Base-by-base conservation (phyloP, 192 early-diverging fungal genomes). In the Coemansia sp. region DNA sequence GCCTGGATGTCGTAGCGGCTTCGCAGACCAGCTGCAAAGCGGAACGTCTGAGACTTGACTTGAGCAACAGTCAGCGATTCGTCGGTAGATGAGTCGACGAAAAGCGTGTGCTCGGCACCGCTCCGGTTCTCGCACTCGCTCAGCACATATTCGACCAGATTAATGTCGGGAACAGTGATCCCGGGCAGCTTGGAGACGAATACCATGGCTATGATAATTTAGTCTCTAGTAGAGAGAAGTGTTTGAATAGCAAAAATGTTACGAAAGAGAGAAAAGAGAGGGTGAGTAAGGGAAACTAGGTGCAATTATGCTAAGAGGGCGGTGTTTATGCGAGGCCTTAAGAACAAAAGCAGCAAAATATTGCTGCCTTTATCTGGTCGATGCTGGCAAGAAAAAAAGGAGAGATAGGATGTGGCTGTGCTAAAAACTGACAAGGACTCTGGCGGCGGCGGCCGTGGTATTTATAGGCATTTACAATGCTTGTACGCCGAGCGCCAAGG, bases 1-100 rank as follows among this genome's bases (percentile, higher is more conserved):
- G 85, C 82, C 7, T 84, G 74, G 60, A 94, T 81, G 4, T 86
- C 86, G 9, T 86, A 65, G 35, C 19, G 71, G 53, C 62, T 61
- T 9, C 58, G 72, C 62, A 83, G 62, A 26, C 67, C 75, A 10
- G 47, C 32, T 23, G 76, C 67, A 62, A 78, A 67, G 14, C 63
- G 68, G 30, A 33, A 42, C 13, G 64, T 58, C 39, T 63, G 38
- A 0, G 62, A 35, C 57, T 57, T 64, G 17, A 85, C 65, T 21
- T 72, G 63, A n/a, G 35, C 63, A 8, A 72, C 55, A 0, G 73
- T 73, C 6, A 74, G 35, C 32, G 52, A 39, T n/a, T 69, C 58
- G 11, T 49, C 52, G 0, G 69, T 70, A 13, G 59, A 42, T 26
- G 76, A 77, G 58, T 84, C 81, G 6, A 78, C 69, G 52, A 84